Percentiles rank a stretch among this genome's conserved stretches.
Evolutionary conservation across 2,329 filamentous ascomycete species (phyloP).

Genomic region (Diaporthe ilicicola): DNA sequence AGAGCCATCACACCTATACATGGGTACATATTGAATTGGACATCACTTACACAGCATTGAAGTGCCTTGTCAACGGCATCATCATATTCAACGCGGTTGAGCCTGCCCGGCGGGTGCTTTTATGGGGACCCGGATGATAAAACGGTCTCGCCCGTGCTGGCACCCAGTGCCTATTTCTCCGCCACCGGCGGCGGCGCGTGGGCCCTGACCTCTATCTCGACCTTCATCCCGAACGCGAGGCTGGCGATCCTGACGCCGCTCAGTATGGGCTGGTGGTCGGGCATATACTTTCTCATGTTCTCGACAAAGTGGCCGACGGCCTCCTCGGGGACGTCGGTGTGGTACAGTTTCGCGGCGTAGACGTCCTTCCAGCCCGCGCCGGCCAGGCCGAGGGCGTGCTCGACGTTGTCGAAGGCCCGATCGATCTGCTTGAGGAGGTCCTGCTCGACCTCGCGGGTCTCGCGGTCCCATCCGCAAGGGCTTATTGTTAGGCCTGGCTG

Average conservation of each 20-base stretch:
- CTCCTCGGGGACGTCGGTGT: neutral
- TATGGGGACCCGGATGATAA: too few relatives aligned
- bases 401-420: slow-evolving; percentile 6
- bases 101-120: too few relatives aligned
- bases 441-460: neutral
- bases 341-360: slow-evolving; percentile 11
- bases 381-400: neutral
- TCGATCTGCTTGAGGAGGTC: slow-evolving; percentile 1
- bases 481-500: too few relatives aligned
- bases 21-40: too few relatives aligned
- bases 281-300: neutral
- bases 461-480: neutral
- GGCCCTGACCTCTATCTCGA: slow-evolving; percentile 12
- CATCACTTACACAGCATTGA: too few relatives aligned
- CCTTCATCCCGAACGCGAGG: slow-evolving; percentile 10
- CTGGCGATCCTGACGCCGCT: neutral
- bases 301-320: neutral
- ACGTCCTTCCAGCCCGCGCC: neutral
- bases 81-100: too few relatives aligned
- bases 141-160: neutral
- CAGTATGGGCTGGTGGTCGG: neutral
- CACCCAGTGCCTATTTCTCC: neutral
- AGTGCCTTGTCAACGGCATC: too few relatives aligned
- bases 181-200: neutral
- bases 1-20: too few relatives aligned